Conservation (phyloP, 768 basidiomycete species). For the Tulasnella calospora region DNA sequence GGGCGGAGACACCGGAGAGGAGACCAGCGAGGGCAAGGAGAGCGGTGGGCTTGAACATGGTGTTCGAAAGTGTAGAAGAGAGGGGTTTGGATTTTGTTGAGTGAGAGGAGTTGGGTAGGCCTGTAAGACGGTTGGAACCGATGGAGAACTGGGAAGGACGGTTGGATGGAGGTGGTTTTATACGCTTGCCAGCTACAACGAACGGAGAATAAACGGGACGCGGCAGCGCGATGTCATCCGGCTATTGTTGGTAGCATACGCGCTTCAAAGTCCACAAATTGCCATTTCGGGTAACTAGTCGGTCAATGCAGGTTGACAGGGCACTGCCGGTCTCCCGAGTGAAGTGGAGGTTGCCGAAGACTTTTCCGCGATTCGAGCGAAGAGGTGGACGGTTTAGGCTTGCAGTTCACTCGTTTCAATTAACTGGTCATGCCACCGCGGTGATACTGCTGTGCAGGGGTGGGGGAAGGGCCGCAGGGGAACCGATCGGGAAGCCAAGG, state of each 20-base stretch:
- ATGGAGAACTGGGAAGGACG: not conserved
- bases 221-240: not conserved
- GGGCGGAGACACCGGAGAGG: too few species aligned
- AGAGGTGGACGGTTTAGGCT: not conserved
- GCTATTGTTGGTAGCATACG: not conserved
- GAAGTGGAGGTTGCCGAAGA: not conserved
- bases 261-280: not conserved
- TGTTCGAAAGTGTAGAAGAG: too few species aligned
- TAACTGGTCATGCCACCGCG: not conserved
- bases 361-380: slow-evolving; percentile 7
- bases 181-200: not conserved
- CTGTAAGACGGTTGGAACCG: slow-evolving; percentile 1
- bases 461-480: not conserved
- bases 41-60: too few species aligned
- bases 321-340: not conserved
- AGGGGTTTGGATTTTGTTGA: too few species aligned
- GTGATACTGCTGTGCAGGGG: not conserved
- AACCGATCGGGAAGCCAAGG: not conserved
- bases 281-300: not conserved
- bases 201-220: not conserved
- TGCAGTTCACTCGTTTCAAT: not conserved
- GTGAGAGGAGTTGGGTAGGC: not conserved
- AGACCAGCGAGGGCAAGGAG: too few species aligned
- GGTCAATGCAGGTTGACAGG: not conserved
- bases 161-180: not conserved